Conservation (phyloP, 805 yeast genomes). For the Yarrowia porcina region DNA sequence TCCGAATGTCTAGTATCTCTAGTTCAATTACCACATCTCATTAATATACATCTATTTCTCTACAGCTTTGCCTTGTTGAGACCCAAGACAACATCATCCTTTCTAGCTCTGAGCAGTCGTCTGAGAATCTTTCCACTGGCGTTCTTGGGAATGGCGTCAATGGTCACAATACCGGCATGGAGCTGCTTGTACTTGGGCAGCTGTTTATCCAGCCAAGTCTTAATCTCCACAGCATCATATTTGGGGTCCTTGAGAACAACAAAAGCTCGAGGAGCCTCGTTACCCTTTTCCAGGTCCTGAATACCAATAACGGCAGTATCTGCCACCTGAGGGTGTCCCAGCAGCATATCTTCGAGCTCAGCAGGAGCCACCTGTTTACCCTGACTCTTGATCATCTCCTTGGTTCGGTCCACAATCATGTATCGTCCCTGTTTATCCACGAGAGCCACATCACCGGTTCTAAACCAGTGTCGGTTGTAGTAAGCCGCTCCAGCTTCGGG, state of each 20-base stretch:
- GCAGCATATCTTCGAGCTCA: conserved; percentile 32
- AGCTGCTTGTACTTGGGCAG: conserved; percentile 36
- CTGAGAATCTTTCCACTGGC: conserved; percentile 91
- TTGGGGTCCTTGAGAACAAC: conserved; percentile 29
- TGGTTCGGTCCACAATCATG: conserved; percentile 57
- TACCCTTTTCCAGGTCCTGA: conserved; percentile 37
- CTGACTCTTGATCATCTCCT: conserved; percentile 59
- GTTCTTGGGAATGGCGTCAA: conserved; percentile 83
- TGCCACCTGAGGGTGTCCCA: conserved; percentile 31
- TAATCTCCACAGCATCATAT: conserved; percentile 23
- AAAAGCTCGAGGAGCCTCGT: conserved; percentile 34
- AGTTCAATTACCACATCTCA: neutral
- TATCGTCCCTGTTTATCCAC: conserved; percentile 41
- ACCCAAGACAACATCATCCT: conserved; percentile 30
- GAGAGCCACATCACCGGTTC: conserved; percentile 55
- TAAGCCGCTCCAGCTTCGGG: conserved; percentile 38
- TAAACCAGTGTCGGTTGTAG: conserved; percentile 34
- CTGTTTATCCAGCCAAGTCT: conserved; percentile 32
- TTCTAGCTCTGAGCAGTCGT: conserved; percentile 69
- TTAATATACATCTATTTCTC: neutral
- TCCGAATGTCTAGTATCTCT: neutral
- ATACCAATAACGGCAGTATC: conserved; percentile 34
- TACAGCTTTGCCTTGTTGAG: conserved; percentile 20
- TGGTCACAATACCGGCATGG: conserved; percentile 51
- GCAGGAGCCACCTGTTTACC: conserved; percentile 36